phyloP scores from a whole-genome alignment of 371 early-diverging fungal species.

The Haplosporangium sp. region DNA sequence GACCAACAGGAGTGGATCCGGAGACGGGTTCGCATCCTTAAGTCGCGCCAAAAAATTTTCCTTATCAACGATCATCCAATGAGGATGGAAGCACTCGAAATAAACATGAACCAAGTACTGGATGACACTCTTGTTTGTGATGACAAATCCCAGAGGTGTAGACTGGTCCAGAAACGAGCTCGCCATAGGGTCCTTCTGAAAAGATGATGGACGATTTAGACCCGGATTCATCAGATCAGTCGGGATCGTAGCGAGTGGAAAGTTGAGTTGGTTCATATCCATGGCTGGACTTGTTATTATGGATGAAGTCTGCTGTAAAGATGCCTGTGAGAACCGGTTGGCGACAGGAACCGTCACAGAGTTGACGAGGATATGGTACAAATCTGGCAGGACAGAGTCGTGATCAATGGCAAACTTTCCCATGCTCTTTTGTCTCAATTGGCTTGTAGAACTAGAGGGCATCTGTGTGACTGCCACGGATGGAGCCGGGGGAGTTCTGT shows the following conservation, averaged over 20 bases:
- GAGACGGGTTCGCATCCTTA: conserved; percentile 47
- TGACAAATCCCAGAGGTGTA: conserved; percentile 37
- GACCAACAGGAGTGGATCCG: conserved; percentile 63
- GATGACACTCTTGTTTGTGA: conserved; percentile 54
- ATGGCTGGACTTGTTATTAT: conserved; percentile 14
- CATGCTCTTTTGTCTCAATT: conserved; percentile 1
- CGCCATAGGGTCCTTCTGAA: conserved; percentile 62
- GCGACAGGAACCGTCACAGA: conserved; percentile 35
- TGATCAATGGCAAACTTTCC: conserved; percentile 16
- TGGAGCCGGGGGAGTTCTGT: not conserved
- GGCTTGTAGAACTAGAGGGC: not conserved
- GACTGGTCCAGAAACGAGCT: conserved; percentile 56
- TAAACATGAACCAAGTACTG: conserved; percentile 63
- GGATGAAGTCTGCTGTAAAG: not conserved
- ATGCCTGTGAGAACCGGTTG: conserved; percentile 20
- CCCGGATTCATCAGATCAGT: conserved; percentile 27
- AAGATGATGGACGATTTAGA: conserved; percentile 46
- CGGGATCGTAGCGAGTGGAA: conserved; percentile 11
- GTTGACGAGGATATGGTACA: conserved; percentile 46
- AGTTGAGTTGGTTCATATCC: conserved; percentile 38
- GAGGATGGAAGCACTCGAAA: conserved; percentile 65
- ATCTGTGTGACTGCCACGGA: not conserved
- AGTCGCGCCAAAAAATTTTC: conserved; percentile 62
- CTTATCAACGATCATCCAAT: conserved; percentile 70
- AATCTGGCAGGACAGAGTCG: conserved; percentile 35